A percentile compares a stretch with the other conserved stretches of the same genome.
These are phyloP conservation scores for Stachybotrys elegans DNA, from an alignment of 2,329 filamentous ascomycete species.

Conservation along the genomic window DNA sequence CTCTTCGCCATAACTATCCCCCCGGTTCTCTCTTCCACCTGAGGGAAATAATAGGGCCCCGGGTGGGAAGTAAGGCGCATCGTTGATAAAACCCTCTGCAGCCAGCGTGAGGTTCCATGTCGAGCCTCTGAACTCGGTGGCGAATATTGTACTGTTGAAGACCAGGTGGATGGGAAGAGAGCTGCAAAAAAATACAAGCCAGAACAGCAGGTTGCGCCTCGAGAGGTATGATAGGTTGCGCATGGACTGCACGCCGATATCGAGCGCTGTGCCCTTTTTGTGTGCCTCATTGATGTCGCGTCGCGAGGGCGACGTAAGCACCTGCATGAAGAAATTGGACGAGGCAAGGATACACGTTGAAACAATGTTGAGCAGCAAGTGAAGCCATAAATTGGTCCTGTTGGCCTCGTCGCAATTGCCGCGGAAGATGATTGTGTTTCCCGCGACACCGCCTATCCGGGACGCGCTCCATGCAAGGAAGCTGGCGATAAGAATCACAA, in stretches of 20 bases:
- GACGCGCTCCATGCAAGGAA: neutral
- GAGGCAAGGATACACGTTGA: constrained; percentile 1
- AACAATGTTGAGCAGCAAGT: neutral
- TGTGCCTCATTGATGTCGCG: constrained; percentile 17
- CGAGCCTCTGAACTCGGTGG: neutral
- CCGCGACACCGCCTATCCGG: neutral
- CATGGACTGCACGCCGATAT: constrained; percentile 10
- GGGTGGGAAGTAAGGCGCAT: neutral
- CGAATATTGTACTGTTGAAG: neutral
- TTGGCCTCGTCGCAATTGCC: neutral
- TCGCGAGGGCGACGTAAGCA: constrained; percentile 23
- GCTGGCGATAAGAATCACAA: neutral
- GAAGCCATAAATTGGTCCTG: neutral
- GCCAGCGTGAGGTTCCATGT: neutral
- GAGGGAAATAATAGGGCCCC: neutral
- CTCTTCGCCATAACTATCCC: neutral
- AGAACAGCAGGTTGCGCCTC: neutral
- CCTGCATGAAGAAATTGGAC: constrained; percentile 30
- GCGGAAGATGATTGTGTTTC: neutral
- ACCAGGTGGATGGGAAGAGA: constrained; percentile 6
- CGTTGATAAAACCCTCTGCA: neutral
- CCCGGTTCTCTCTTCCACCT: too few species aligned
- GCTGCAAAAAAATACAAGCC: constrained; percentile 1
- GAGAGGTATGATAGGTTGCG: constrained; percentile 7
- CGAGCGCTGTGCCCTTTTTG: constrained; percentile 5